phyloP scores from a whole-genome alignment of 768 basidiomycete species.

The Calocybe gangraenosa region DNA sequence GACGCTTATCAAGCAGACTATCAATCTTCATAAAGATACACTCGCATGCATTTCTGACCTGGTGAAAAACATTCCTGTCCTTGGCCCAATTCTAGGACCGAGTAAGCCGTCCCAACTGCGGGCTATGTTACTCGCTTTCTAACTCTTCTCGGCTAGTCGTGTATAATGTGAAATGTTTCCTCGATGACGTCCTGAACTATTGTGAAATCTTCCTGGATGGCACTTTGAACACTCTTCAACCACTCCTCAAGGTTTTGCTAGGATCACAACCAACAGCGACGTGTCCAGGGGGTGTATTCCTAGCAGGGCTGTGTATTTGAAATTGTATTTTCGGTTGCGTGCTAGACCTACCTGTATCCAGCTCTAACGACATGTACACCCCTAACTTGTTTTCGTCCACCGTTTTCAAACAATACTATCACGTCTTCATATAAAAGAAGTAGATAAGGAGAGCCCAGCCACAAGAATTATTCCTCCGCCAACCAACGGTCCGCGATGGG shows the following conservation, averaged over 20 bases:
- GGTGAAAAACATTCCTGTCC: slow-evolving; percentile 34
- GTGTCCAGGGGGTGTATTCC: slow-evolving; percentile 22
- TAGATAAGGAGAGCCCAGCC: too few relatives aligned
- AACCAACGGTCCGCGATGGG: too few relatives aligned
- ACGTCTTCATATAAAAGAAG: too few relatives aligned
- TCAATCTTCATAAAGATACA: slow-evolving; percentile 45
- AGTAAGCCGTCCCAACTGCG: slow-evolving; percentile 33
- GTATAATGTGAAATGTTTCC: slow-evolving; percentile 55
- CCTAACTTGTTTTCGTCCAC: slow-evolving; percentile 17
- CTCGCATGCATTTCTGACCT: slow-evolving; percentile 29
- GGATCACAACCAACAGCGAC: slow-evolving; percentile 22
- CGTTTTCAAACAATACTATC: slow-evolving; percentile 20
- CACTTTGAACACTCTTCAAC: slow-evolving; percentile 36
- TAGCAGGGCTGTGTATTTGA: slow-evolving; percentile 28
- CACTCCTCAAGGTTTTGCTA: slow-evolving; percentile 27
- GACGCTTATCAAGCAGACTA: slow-evolving; percentile 41
- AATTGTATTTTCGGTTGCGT: neutral
- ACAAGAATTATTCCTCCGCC: too few relatives aligned
- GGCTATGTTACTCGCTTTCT: slow-evolving; percentile 1
- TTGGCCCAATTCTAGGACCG: slow-evolving; percentile 51
- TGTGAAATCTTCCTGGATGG: slow-evolving; percentile 48
- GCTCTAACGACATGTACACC: slow-evolving; percentile 19
- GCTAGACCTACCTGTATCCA: slow-evolving; percentile 22
- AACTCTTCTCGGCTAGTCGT: slow-evolving; percentile 35
- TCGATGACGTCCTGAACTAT: slow-evolving; percentile 47